phyloP scores from a whole-genome alignment of 2,329 filamentous ascomycete species.

The Aspergillus thermomutatus region DNA sequence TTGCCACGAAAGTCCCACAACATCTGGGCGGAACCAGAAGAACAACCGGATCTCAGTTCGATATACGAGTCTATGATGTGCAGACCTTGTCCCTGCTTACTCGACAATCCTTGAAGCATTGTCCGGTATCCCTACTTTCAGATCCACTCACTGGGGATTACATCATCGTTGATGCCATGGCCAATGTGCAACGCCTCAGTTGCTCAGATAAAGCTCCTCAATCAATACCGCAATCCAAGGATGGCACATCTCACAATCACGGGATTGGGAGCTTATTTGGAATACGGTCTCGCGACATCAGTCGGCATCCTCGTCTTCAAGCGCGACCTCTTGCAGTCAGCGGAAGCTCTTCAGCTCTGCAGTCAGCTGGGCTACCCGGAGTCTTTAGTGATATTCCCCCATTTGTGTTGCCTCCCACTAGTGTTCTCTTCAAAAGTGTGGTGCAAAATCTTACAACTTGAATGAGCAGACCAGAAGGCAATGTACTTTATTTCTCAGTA shows the following conservation, averaged over 20 bases:
- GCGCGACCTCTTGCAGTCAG: neutral
- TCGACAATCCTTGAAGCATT: conserved; percentile 51
- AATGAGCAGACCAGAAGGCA: neutral
- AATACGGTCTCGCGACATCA: conserved; percentile 2
- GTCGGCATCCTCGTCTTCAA: neutral
- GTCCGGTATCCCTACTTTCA: conserved; percentile 66
- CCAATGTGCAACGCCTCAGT: conserved; percentile 59
- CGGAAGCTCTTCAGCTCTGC: conserved; percentile 11
- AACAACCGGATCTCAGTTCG: conserved; percentile 42
- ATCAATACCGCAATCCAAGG: conserved; percentile 19
- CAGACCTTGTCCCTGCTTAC: conserved; percentile 58
- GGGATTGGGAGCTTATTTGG: conserved; percentile 37
- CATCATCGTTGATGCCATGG: conserved; percentile 69
- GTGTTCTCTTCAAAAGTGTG: conserved; percentile 37
- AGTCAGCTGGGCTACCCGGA: conserved; percentile 28
- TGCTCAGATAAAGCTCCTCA: conserved; percentile 24
- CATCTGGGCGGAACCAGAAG: conserved; percentile 37
- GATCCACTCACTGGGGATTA: conserved; percentile 66
- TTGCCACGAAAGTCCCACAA: conserved; percentile 47
- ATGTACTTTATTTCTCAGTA: neutral
- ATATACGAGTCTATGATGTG: conserved; percentile 65
- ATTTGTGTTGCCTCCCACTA: conserved; percentile 37
- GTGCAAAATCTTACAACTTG: conserved; percentile 24
- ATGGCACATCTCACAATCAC: conserved; percentile 23
- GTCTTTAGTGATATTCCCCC: conserved; percentile 39